These are phyloP conservation scores for Capronia epimyces DNA, from an alignment of 2,329 filamentous ascomycete genomes.

Conservation along the genomic window DNA sequence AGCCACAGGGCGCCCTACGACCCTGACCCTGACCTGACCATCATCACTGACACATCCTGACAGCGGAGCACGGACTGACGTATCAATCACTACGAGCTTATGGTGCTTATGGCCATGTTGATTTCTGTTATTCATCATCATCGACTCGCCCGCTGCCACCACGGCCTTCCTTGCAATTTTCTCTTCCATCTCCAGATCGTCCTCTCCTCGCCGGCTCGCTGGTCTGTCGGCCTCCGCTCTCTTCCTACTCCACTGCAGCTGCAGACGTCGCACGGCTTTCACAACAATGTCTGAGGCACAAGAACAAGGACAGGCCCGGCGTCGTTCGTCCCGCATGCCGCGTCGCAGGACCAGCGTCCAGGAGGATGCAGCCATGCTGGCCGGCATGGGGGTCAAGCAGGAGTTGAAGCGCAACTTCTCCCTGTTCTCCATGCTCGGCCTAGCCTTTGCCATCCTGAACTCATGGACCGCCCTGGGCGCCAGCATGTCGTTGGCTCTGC, in stretches of 20 bases:
- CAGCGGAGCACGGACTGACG: too few relatives aligned
- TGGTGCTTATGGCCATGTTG: not conserved
- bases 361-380: constrained; percentile 48
- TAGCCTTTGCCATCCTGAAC: constrained; percentile 60
- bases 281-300: constrained; percentile 1
- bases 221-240: not conserved
- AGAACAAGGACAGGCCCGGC: too few relatives aligned
- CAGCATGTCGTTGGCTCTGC: constrained; percentile 57
- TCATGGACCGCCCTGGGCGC: constrained; percentile 59
- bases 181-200: too few relatives aligned
- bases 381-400: constrained; percentile 53
- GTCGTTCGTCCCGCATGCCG: constrained; percentile 6
- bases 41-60: too few relatives aligned
- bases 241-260: not conserved
- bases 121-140: not conserved
- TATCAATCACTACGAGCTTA: too few relatives aligned
- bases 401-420: constrained; percentile 56
- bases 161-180: too few relatives aligned
- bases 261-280: not conserved
- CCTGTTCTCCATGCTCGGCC: constrained; percentile 55
- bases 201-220: not conserved
- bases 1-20: too few relatives aligned
- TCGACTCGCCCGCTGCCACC: too few relatives aligned
- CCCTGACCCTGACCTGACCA: too few relatives aligned
- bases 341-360: constrained; percentile 19